Evolutionary conservation across 352 stramenopile species (phyloP), one percentile per base, ranked within the genome.

Genomic region (Pythium phragmiticola): DNA sequence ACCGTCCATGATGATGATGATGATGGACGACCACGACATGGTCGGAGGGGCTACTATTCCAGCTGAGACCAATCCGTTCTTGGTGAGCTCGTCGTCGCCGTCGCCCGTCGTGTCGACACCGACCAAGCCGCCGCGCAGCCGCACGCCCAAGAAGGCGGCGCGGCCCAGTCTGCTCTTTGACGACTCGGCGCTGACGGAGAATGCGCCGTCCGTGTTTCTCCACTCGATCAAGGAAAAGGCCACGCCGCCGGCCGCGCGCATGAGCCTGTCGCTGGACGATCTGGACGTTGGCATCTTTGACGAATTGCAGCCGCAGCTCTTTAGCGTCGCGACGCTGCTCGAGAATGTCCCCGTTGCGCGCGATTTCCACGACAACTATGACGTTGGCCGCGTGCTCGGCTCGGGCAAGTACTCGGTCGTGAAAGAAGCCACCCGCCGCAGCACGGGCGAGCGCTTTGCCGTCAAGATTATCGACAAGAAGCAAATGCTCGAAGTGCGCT

Each of bases 401-500:
- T 84, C 82, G 17, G 84, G 84, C 61, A 90, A 90, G 57, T 94
- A 88, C 67, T 90, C 82, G 42, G 79, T 90, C 23, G 84, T 94
- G 23, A 91, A 90, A 68, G 69, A 72, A 26, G 88, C 78, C 33
- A 87, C 69, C 14, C 74, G 76, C 12, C 56, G 74, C 19, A 39
- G 21, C 1, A 80, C 60, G 0, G 63, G 71, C 33, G 68, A 75
- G 26, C 50, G 75, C 43, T 84, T 82, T 26, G 84, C 84, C 0
- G 82, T 89, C 57, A 94, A 94, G 73, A 88, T 94, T 36, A 89
- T 94, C 39, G 84, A 92, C 76, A 94, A 94, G 72, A 68, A 77
- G 19, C 79, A 90, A 70, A 91, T 91, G 76, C 78, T 89, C 45
- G 82, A 91, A 50, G 61, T 89, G 45, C 80, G 84, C 17, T 95